A percentile compares a stretch with the other conserved stretches of the same genome.
Conservation (phyloP, 2,329 filamentous ascomycete species). For the Ceratocystis alfenasii region DNA sequence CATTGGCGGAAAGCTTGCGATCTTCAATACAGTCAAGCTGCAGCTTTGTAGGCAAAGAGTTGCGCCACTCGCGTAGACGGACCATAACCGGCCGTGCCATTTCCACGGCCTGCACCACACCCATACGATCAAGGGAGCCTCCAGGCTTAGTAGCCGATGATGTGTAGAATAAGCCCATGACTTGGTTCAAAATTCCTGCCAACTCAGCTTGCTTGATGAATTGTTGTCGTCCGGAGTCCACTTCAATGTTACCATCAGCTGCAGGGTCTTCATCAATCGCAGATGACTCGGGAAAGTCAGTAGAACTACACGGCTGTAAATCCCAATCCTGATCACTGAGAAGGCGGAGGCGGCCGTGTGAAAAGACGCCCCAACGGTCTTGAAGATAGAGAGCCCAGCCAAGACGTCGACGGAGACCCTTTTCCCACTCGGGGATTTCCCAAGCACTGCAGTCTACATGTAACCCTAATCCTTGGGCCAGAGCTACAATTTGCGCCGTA, state of each 20-base stretch:
- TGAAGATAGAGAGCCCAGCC: conserved; percentile 47
- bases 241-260: conserved; percentile 29
- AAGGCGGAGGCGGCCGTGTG: conserved; percentile 42
- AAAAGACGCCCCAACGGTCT: conserved; percentile 44
- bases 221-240: conserved; percentile 31
- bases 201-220: conserved; percentile 37
- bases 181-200: conserved; percentile 35
- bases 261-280: conserved; percentile 25
- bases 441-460: conserved; percentile 43
- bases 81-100: conserved; percentile 38
- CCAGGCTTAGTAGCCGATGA: conserved; percentile 18
- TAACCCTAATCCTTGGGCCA: conserved; percentile 39
- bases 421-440: conserved; percentile 43
- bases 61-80: conserved; percentile 36
- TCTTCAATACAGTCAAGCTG: conserved; percentile 32
- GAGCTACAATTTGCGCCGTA: conserved; percentile 34
- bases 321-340: conserved; percentile 41
- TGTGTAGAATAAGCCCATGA: conserved; percentile 28
- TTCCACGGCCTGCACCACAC: conserved; percentile 30
- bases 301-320: conserved; percentile 27
- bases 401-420: conserved; percentile 42
- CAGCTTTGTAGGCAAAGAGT: conserved; percentile 34
- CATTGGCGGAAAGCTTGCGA: conserved; percentile 32
- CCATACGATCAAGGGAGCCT: conserved; percentile 16
- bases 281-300: conserved; percentile 26